These are phyloP conservation scores for Trichoderma breve DNA, from an alignment of 2,329 filamentous ascomycete genomes.

Conservation along the genomic window DNA sequence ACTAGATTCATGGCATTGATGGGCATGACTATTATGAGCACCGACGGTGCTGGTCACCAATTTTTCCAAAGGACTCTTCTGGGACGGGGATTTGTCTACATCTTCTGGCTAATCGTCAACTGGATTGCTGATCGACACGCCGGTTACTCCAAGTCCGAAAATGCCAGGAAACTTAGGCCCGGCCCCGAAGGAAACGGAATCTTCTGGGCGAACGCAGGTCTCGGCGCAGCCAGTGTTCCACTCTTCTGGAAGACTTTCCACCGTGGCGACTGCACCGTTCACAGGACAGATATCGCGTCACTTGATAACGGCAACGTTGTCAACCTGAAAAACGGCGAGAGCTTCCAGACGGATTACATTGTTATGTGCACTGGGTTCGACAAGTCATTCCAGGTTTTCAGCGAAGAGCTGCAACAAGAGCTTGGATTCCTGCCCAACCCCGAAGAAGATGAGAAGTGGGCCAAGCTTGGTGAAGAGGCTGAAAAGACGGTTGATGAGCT, in stretches of 20 bases:
- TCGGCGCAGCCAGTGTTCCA: not conserved
- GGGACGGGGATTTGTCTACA: not conserved
- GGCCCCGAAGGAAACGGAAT: not conserved
- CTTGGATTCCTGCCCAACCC: slow-evolving; percentile 21
- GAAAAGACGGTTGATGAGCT: not conserved
- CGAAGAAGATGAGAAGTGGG: not conserved
- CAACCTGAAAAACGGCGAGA: not conserved
- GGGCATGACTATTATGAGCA: slow-evolving; percentile 33
- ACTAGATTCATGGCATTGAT: slow-evolving; percentile 29
- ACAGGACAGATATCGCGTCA: not conserved
- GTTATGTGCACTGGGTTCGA: slow-evolving; percentile 29
- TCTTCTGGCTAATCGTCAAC: not conserved
- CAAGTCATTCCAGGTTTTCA: slow-evolving; percentile 26
- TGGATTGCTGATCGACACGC: not conserved
- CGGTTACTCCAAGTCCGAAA: not conserved
- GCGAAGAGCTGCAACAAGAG: slow-evolving; percentile 22
- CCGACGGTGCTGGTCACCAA: not conserved
- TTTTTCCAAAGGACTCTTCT: not conserved
- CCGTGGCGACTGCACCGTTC: not conserved
- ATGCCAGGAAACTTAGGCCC: not conserved
- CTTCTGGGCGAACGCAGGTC: not conserved
- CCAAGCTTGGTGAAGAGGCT: not conserved
- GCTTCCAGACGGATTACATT: slow-evolving; percentile 23
- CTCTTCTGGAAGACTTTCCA: not conserved
- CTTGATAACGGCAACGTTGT: not conserved